Conservation (phyloP, 1,284 basidiomycete species). For the Psilocybe mexicana region DNA sequence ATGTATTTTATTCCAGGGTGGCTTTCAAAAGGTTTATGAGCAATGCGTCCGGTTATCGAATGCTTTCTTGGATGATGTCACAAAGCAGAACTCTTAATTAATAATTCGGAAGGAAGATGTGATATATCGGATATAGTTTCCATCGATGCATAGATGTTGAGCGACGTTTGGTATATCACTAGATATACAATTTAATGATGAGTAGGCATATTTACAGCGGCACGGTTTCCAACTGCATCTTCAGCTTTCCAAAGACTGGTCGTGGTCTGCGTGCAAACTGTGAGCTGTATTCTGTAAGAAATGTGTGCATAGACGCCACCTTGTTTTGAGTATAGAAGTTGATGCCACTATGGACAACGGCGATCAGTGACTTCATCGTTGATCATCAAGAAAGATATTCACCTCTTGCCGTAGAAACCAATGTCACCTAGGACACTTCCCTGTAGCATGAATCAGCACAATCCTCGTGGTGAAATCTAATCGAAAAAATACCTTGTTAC, state of each 20-base stretch:
- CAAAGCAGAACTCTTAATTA: slow-evolving; percentile 27
- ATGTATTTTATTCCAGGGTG: slow-evolving; percentile 35
- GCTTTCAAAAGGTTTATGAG: slow-evolving; percentile 61
- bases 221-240: slow-evolving; percentile 76
- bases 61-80: slow-evolving; percentile 70
- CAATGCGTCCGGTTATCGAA: slow-evolving; percentile 68
- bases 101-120: background rate
- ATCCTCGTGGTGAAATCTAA: slow-evolving; percentile 24
- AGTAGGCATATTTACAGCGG: slow-evolving; percentile 84
- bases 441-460: slow-evolving; percentile 23
- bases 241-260: slow-evolving; percentile 83
- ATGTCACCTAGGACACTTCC: slow-evolving; percentile 87
- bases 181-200: slow-evolving; percentile 45
- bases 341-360: slow-evolving; percentile 56
- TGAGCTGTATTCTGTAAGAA: slow-evolving; percentile 3
- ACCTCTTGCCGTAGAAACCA: slow-evolving; percentile 88
- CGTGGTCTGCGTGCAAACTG: slow-evolving; percentile 54
- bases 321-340: slow-evolving; percentile 93
- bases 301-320: slow-evolving; percentile 36
- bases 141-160: background rate
- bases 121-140: background rate
- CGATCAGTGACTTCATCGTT: background rate
- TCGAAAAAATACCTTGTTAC: slow-evolving; percentile 66
- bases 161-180: background rate
- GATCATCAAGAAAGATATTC: slow-evolving; percentile 19